Evolutionary conservation across 805 yeast genomes (phyloP), one percentile per base, ranked within the genome.

Genomic region (Candida qinlingensis): DNA sequence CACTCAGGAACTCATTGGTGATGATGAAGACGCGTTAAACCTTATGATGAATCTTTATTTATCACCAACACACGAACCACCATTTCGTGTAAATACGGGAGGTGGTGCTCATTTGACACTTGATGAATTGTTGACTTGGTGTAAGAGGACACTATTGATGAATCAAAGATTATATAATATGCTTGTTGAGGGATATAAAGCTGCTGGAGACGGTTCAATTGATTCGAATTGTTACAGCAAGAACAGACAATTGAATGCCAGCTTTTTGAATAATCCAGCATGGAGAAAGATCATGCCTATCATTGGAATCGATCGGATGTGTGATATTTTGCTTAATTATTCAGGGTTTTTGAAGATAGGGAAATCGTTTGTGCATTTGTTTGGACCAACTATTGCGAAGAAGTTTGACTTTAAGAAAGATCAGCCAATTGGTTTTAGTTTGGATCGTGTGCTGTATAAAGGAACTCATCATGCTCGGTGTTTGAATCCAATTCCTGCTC

Each of bases 121-220:
- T 57, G 48, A 59, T 10, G 73, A 71, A 26, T 57, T 74, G 4
- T 57, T 81, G 4, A 81, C 79, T 50, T 47, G 58, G 7, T 52
- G 79, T n/a, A 56, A 78, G 1, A 50, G 52, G 3, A 60, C 60
- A 46, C 52, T 77, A 36, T 41, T 67, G 1, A 48, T 53, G 3
- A 42, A 60, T 9, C 63, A 64, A 25, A 54, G 60, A 3, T 49
- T 3, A 2, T 37, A 60, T 4, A 78, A 79, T 57, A 67, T 68
- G 0, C 44, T 82, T 5, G 52, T 67, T 0, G 55, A 58, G 41
- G 86, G 85, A 0, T 77, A 76, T 51, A 55, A 55, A 4, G 62
- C 69, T 41, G 73, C 72, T 1, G 50, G 55, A 2, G 57, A 51
- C 5, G 51, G 57, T 7, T 50, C 66, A 7, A 58, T 67, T 0